Base-by-base conservation (phyloP, 192 early-diverging fungal species). In the Rhizoclosmatium globosum region DNA sequence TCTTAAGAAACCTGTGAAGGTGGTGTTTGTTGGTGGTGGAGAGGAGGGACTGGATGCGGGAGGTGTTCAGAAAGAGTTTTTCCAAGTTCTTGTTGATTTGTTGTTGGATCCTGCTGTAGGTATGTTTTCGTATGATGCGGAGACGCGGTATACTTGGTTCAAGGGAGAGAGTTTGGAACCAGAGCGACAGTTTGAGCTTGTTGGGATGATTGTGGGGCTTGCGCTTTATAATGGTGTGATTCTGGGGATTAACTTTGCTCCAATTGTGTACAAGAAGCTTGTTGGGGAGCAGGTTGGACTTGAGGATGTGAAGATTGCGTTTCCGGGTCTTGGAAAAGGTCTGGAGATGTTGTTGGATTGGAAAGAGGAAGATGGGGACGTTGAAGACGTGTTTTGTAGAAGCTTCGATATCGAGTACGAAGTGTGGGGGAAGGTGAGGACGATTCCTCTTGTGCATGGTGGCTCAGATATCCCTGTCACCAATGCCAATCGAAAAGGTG, bases 11-110 rank as follows among this genome's bases (percentile, higher is more conserved):
- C 94, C 94, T 2, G 87, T 95, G 41, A 94, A 94, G 75, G 92
- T 96, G 39, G 88, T 90, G 58, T 98, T 97, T 85, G 89, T 95
- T 0, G 92, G 91, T 21, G 92, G 94, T 50, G 95, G 95, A 38
- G 97, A 98, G 76, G 93, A 96, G 80, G 97, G 95, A 6, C 91
- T 94, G 87, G 97, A 98, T 75, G 94, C 95, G 87, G 97, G 97
- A 71, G 97, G 97, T 43, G 95, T 98, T 19, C 96, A 96, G 53
- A 98, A 98, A 83, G 97, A 98, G 83, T 95, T 95, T 82, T 96
- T 97, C 79, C 92, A 94, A 57, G 87, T 92, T 23, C 71, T 98
- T 53, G 80, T 97, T 45, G 87, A 88, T 23, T 82, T 90, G 76
- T 86, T 97, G 44, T 80, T 98, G 79, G 86, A 92, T 61, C 90